Base-by-base conservation (phyloP, 352 stramenopile species). In the Pelagophyceae sp. region DNA sequence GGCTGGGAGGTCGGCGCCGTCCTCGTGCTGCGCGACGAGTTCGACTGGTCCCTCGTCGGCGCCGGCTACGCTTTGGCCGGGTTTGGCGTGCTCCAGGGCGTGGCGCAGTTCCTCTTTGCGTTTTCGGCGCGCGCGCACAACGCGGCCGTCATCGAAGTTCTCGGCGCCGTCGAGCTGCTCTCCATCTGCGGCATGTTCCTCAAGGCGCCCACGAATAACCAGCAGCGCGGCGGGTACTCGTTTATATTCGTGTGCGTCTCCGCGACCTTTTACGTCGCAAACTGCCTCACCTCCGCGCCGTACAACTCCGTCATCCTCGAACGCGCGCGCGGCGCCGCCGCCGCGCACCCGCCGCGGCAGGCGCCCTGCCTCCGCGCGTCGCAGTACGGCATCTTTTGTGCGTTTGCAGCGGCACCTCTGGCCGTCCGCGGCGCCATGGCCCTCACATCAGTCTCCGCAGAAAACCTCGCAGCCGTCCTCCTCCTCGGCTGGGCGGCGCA, bases 1-100 rank as follows among this genome's bases (percentile, higher is more conserved):
- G 61, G 29, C 29, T 71, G 61, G 61, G 61, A 71, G 31, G 61
- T 71, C 3, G 61, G 61, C 29, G 61, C 61, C 31, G 61, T 71
- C 61, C 2, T 71, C 29, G 33, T 71, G 29, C 61, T 71, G 19
- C 1, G 1, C 6, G 29, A 27, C 29, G 15, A 71, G 6, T 71
- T 29, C 61, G 11, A 38, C 61, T 71, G 61, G 61, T 6, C 6
- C 3, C 1, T 25, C 31, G 38, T 71, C 61, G 61, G n/a, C 31
- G 61, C 61, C 5, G 61, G 61, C 61, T 71, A 71, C 61, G 6
- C 2, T 25, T 25, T 71, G 2, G 15, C 19, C 31, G 29, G n/a
- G n/a, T 37, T 71, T 31, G 61, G 61, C 31, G 6, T 37, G n/a
- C 5, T n/a, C 2, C 29, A 71, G 33, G 25, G 5, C 3, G 33